Conservation (phyloP, 75 land plant genomes). For the Selaginella moellendorffii region DNA sequence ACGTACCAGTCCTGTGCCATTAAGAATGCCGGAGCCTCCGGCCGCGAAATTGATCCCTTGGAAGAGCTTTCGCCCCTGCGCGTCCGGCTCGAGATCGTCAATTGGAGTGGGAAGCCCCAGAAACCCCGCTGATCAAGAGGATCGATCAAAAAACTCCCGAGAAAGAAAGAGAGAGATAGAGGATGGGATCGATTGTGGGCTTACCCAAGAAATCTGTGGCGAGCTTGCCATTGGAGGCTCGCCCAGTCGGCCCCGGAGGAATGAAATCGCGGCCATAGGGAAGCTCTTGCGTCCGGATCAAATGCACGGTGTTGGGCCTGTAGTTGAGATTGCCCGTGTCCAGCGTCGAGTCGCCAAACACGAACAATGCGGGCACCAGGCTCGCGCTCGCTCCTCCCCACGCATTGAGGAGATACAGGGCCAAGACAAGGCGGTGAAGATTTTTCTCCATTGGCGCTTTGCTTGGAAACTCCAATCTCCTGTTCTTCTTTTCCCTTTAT, state of each 20-base stretch:
- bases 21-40: neutral
- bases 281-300: neutral
- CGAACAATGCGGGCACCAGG: neutral
- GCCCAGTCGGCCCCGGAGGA: neutral
- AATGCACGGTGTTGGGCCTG: neutral
- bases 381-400: neutral
- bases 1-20: neutral
- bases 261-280: slow-evolving; percentile 1
- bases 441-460: too few relatives aligned
- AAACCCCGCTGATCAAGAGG: neutral
- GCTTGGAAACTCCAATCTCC: too few relatives aligned
- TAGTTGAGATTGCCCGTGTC: neutral
- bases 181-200: too few relatives aligned
- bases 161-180: too few relatives aligned
- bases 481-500: too few relatives aligned
- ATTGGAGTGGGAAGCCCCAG: neutral
- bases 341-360: slow-evolving; percentile 4
- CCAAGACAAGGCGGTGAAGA: too few relatives aligned
- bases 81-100: neutral
- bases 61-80: neutral
- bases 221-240: slow-evolving; percentile 5
- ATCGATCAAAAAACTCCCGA: neutral
- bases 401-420: too few relatives aligned
- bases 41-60: slow-evolving; percentile 3
- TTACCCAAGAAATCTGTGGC: slow-evolving; percentile 5